Conservation (phyloP, 2,329 filamentous ascomycete species). For the Aspergillus pseudoviridinutans region DNA sequence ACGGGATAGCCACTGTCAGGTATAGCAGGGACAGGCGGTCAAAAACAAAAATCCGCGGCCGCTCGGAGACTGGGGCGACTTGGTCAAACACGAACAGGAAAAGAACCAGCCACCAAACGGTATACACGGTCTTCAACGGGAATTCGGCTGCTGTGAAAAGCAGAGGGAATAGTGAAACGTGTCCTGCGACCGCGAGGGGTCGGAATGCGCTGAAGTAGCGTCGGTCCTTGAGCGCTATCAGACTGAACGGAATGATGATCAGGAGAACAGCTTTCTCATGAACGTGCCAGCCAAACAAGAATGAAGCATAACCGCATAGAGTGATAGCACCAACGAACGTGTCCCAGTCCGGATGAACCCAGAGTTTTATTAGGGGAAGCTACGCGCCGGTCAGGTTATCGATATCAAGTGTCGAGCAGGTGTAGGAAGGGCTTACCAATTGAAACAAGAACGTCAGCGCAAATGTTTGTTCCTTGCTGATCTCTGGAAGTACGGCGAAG, state of each 20-base stretch:
- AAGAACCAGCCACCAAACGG: slow-evolving; percentile 81
- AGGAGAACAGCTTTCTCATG: slow-evolving; percentile 96
- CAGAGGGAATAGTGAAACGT: slow-evolving; percentile 91
- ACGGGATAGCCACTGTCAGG: slow-evolving; percentile 80
- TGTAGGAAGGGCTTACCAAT: slow-evolving; percentile 43
- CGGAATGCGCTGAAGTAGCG: slow-evolving; percentile 88
- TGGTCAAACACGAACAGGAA: slow-evolving; percentile 85
- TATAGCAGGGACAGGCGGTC: slow-evolving; percentile 89
- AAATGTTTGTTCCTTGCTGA: slow-evolving; percentile 78
- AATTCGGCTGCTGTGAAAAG: slow-evolving; percentile 91
- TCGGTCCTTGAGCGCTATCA: slow-evolving; percentile 84
- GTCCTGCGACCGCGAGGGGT: slow-evolving; percentile 85
- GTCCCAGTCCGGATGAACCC: slow-evolving; percentile 76
- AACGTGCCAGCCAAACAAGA: slow-evolving; percentile 97
- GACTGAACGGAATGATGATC: slow-evolving; percentile 90
- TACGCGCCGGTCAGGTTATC: slow-evolving; percentile 23
- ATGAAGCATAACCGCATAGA: slow-evolving; percentile 91
- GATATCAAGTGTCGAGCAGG: slow-evolving; percentile 14
- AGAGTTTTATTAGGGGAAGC: slow-evolving; percentile 76
- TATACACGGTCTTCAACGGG: slow-evolving; percentile 89
- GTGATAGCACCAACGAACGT: slow-evolving; percentile 86
- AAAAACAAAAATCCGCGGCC: slow-evolving; percentile 79
- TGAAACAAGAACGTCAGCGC: slow-evolving; percentile 78
- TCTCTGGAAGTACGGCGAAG: slow-evolving; percentile 87
- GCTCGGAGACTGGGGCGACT: slow-evolving; percentile 75